Percentiles rank a stretch among this genome's conserved stretches.
phyloP scores from a whole-genome alignment of 345 rosid genomes.

The Xanthoceras sorbifolium region DNA sequence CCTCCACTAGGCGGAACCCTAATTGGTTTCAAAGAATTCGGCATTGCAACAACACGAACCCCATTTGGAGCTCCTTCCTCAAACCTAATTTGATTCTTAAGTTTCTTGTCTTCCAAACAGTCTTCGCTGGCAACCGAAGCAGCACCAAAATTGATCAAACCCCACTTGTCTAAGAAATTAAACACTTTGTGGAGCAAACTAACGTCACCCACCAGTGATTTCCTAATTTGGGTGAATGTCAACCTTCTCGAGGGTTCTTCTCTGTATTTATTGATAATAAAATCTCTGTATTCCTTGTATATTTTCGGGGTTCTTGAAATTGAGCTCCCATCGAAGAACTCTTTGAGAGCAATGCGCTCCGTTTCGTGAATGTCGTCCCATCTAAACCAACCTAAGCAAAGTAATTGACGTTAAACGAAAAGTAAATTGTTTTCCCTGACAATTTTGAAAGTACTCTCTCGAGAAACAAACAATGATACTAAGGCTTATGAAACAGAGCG shows the following conservation, averaged over 20 bases:
- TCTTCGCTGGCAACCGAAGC: conserved; percentile 14
- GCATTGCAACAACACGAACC: conserved; percentile 71
- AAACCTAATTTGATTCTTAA: conserved; percentile 36
- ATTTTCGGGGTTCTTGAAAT: conserved; percentile 86
- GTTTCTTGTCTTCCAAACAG: conserved; percentile 24
- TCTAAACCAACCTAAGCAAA: conserved; percentile 70
- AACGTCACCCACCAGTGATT: conserved; percentile 82
- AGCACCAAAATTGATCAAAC: conserved; percentile 69
- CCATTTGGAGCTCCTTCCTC: conserved; percentile 78
- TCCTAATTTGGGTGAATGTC: conserved; percentile 79
- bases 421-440: neutral
- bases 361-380: conserved; percentile 96
- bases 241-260: conserved; percentile 71
- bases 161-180: conserved; percentile 66
- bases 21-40: conserved; percentile 64
- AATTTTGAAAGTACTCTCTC: neutral
- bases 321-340: conserved; percentile 84
- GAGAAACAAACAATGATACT: neutral
- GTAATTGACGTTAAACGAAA: neutral
- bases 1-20: conserved; percentile 35
- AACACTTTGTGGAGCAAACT: conserved; percentile 75
- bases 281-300: conserved; percentile 91
- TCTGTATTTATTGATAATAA: conserved; percentile 84
- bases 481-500: neutral
- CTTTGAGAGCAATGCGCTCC: conserved; percentile 66